These are phyloP conservation scores for Erodium trifolium DNA, from an alignment of 441 rosid genomes.

Conservation along the genomic window DNA sequence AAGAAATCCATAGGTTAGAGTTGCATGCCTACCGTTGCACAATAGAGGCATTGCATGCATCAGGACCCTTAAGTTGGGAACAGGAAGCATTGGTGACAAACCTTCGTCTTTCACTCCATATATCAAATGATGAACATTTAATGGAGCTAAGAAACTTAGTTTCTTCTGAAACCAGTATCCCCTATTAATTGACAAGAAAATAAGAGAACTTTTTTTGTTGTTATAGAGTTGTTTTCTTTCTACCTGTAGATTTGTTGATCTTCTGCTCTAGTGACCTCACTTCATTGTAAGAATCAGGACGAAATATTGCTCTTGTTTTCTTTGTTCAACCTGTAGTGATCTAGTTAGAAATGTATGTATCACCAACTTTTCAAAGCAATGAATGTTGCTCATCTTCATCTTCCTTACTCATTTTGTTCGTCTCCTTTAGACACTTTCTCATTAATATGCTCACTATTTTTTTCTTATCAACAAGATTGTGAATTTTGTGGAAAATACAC, in stretches of 20 bases:
- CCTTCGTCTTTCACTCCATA: conserved; percentile 55
- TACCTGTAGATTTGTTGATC: conserved; percentile 24
- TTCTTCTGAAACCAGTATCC: conserved; percentile 31
- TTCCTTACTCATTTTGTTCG: background rate
- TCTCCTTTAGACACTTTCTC: conserved; percentile 5
- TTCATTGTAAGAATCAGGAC: conserved; percentile 29
- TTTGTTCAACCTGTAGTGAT: conserved; percentile 21
- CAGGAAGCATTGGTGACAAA: conserved; percentile 55
- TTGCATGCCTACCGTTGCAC: conserved; percentile 53
- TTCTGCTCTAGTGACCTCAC: conserved; percentile 13
- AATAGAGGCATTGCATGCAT: conserved; percentile 54
- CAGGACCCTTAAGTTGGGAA: conserved; percentile 62
- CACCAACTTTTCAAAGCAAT: conserved; percentile 21
- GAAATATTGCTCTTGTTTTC: conserved; percentile 15
- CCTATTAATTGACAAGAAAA: conserved; percentile 26
- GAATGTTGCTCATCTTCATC: conserved; percentile 17
- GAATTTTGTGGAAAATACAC: background rate
- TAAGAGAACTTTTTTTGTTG: conserved; percentile 5
- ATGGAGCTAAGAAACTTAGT: conserved; percentile 45
- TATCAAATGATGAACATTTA: conserved; percentile 62
- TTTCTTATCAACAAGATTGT: background rate
- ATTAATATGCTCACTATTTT: background rate
- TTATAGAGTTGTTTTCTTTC: conserved; percentile 14
- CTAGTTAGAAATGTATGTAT: conserved; percentile 28
- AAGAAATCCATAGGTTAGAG: conserved; percentile 50